These are phyloP conservation scores for Microascus cirrosus DNA, from an alignment of 2,329 filamentous ascomycete genomes.

Conservation along the genomic window DNA sequence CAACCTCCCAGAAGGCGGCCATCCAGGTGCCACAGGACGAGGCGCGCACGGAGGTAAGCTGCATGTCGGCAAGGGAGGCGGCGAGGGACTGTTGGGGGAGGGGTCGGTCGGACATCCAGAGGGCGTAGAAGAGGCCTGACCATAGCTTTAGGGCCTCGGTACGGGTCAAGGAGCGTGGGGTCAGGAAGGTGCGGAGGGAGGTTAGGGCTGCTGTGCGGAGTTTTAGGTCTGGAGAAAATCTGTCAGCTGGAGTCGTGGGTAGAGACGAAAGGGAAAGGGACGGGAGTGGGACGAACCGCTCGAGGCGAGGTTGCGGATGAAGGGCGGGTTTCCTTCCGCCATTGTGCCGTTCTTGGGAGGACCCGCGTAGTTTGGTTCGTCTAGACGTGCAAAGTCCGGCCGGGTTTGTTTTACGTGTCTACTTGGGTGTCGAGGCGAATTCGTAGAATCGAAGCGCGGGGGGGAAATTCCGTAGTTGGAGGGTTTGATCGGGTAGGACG, in stretches of 20 bases:
- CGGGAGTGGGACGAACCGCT: constrained; percentile 48
- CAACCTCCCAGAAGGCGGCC: constrained; percentile 59
- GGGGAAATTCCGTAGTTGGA: too few species aligned
- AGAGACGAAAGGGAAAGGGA: neutral
- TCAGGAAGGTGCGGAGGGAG: constrained; percentile 69
- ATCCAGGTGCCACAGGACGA: constrained; percentile 33
- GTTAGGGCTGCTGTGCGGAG: constrained; percentile 66
- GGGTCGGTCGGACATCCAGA: constrained; percentile 90
- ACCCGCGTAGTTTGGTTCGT: too few species aligned
- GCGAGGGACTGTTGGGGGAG: constrained; percentile 79
- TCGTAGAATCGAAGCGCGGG: too few species aligned
- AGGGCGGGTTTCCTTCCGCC: constrained; percentile 49
- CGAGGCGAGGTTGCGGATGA: constrained; percentile 74
- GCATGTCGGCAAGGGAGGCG: constrained; percentile 60
- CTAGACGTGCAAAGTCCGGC: too few species aligned
- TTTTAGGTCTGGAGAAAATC: constrained; percentile 55
- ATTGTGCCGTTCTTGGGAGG: constrained; percentile 14
- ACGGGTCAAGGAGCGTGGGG: constrained; percentile 48
- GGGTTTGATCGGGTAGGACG: neutral
- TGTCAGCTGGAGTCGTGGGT: neutral
- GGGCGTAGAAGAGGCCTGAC: constrained; percentile 88
- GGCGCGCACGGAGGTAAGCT: constrained; percentile 6
- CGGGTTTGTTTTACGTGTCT: too few species aligned
- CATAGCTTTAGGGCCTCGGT: constrained; percentile 78
- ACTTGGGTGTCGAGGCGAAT: too few species aligned